These are phyloP conservation scores for Calendula officinalis DNA, from an alignment of 129 eudicot genomes.

Conservation along the genomic window DNA sequence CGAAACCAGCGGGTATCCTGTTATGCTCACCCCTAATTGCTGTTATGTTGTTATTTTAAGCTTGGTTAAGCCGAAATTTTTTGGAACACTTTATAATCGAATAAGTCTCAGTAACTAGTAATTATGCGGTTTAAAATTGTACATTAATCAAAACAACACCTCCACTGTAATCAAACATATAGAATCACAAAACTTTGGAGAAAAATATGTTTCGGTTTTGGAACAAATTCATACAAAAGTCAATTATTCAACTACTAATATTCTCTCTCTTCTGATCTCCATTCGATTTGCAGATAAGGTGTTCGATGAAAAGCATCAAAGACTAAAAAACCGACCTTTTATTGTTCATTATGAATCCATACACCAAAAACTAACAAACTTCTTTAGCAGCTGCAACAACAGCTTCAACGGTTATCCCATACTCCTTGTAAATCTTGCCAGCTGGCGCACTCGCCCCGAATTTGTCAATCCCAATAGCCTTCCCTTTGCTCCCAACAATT, in stretches of 20 bases:
- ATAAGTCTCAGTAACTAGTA: neutral
- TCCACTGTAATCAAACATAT: conserved; percentile 31
- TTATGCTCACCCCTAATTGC: too few species aligned
- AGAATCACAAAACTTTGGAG: conserved; percentile 44
- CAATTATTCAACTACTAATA: conserved; percentile 24
- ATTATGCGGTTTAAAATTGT: conserved; percentile 22
- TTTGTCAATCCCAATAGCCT: conserved; percentile 83
- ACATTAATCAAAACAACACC: conserved; percentile 31
- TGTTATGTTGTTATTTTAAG: neutral
- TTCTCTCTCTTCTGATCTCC: conserved; percentile 34
- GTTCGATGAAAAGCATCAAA: conserved; percentile 31
- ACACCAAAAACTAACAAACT: conserved; percentile 27
- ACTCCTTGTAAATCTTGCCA: conserved; percentile 78
- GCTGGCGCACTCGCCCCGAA: conserved; percentile 99
- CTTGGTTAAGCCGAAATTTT: neutral
- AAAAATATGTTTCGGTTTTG: conserved; percentile 34
- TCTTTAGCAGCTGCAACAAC: conserved; percentile 79
- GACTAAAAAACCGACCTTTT: conserved; percentile 44
- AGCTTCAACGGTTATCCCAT: conserved; percentile 79
- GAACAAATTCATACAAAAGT: conserved; percentile 44
- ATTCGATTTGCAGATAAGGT: conserved; percentile 44
- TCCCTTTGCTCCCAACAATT: conserved; percentile 68
- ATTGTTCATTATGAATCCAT: conserved; percentile 33
- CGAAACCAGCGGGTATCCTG: too few species aligned
- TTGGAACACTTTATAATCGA: neutral